A percentile compares a stretch with the other conserved stretches of the same genome.
Conservation (phyloP, 108 stramenopile genomes). For the Pseudonitzschia multiseries region DNA sequence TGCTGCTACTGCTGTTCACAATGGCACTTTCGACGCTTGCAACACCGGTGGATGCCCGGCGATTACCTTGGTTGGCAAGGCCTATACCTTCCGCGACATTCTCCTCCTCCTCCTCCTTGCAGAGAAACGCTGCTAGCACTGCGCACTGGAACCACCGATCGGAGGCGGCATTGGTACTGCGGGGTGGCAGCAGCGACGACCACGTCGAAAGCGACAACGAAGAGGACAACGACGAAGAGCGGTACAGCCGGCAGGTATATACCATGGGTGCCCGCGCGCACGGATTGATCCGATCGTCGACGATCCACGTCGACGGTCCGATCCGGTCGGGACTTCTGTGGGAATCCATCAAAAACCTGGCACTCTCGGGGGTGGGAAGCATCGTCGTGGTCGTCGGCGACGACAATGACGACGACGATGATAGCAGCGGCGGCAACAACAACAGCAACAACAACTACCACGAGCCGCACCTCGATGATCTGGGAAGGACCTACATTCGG, state of each 20-base stretch:
- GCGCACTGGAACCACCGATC: too few relatives aligned
- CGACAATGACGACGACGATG: constrained; percentile 9
- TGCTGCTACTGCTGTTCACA: too few relatives aligned
- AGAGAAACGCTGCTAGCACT: too few relatives aligned
- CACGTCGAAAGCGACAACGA: constrained; percentile 11
- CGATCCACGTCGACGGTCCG: constrained; percentile 81
- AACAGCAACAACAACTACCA: constrained; percentile 50
- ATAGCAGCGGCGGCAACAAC: too few relatives aligned
- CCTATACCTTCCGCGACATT: too few relatives aligned
- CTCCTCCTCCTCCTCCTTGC: too few relatives aligned
- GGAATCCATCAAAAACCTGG: constrained; percentile 84
- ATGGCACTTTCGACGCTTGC: too few relatives aligned
- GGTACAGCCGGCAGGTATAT: constrained; percentile 88
- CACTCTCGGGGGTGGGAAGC: constrained; percentile 78
- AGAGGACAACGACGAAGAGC: constrained; percentile 63
- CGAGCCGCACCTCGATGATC: constrained; percentile 68
- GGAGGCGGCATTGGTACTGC: background rate
- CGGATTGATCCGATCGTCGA: constrained; percentile 70
- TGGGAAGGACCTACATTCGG: constrained; percentile 70
- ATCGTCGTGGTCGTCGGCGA: constrained; percentile 56
- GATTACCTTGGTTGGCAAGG: too few relatives aligned
- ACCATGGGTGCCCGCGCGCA: constrained; percentile 85
- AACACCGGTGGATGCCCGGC: too few relatives aligned
- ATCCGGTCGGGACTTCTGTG: constrained; percentile 74
- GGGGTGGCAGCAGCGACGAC: background rate